Percentiles rank a stretch among this genome's conserved stretches.
Evolutionary conservation across 306 rosid species (phyloP).

Genomic region (Cucurbita maxima): DNA sequence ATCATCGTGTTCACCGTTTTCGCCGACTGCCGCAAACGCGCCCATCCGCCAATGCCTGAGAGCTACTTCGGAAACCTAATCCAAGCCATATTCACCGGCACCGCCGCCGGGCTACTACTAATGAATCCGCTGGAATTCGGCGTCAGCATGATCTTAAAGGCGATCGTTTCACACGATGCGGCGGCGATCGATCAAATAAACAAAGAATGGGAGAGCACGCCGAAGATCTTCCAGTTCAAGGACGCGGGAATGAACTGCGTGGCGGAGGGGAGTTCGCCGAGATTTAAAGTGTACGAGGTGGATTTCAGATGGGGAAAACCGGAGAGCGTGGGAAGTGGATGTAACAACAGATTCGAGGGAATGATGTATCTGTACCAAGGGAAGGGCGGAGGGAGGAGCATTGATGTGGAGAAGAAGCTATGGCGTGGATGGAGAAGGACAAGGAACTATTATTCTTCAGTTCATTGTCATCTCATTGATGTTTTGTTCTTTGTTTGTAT

Average conservation of each 20-base stretch:
- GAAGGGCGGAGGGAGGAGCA: conserved; percentile 81
- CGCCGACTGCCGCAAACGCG: conserved; percentile 77
- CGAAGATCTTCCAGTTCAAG: conserved; percentile 71
- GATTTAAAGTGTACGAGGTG: conserved; percentile 83
- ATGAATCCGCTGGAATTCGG: conserved; percentile 53
- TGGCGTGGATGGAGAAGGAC: conserved; percentile 69
- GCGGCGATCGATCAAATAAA: conserved; percentile 46
- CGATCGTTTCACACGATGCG: conserved; percentile 44
- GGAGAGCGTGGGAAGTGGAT: conserved; percentile 76
- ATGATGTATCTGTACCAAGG: conserved; percentile 83
- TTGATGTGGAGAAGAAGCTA: conserved; percentile 65
- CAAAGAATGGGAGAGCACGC: conserved; percentile 76
- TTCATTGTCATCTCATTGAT: background rate
- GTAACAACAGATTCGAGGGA: conserved; percentile 79
- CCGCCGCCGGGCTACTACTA: conserved; percentile 39
- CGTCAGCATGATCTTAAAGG: conserved; percentile 45
- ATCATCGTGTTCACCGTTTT: conserved; percentile 84
- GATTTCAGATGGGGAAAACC: conserved; percentile 89
- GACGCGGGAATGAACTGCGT: conserved; percentile 94
- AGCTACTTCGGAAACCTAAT: conserved; percentile 79
- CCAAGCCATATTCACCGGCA: conserved; percentile 69
- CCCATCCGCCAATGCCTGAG: conserved; percentile 79
- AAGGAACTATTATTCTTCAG: conserved; percentile 9
- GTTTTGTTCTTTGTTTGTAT: background rate
- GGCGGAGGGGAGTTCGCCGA: conserved; percentile 89